These are phyloP conservation scores for Diversispora epigaea DNA, from an alignment of 192 early-diverging fungal species.

Conservation along the genomic window DNA sequence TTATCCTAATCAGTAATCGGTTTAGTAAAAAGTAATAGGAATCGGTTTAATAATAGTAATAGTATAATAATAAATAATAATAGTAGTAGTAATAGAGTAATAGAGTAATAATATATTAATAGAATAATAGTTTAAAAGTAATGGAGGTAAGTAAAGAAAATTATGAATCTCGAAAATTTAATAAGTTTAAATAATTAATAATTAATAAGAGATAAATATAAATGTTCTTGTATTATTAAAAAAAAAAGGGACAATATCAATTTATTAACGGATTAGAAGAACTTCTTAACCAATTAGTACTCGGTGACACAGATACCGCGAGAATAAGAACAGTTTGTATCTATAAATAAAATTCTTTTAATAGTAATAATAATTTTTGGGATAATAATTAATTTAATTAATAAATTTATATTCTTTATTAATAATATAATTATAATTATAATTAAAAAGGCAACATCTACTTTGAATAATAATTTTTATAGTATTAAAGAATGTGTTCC, in stretches of 20 bases:
- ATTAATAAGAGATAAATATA: too few species aligned
- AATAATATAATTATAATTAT: background rate
- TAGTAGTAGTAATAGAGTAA: too few species aligned
- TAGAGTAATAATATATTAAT: too few species aligned
- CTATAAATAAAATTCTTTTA: background rate
- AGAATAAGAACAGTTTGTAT: conserved; percentile 7
- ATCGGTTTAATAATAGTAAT: too few species aligned
- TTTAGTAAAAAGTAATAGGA: too few species aligned
- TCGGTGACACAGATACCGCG: conserved; percentile 16
- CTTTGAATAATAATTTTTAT: conserved; percentile 76
- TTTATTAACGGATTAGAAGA: conserved; percentile 4
- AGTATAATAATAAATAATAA: too few species aligned
- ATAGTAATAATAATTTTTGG: background rate
- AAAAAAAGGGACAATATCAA: background rate
- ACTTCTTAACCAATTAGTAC: conserved; percentile 15
- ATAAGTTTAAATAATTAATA: too few species aligned
- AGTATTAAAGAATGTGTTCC: conserved; percentile 71
- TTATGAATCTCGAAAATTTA: too few species aligned
- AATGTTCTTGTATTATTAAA: too few species aligned
- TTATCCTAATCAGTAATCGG: too few species aligned
- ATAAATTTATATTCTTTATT: background rate
- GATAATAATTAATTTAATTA: background rate
- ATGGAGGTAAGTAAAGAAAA: too few species aligned
- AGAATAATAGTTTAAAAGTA: too few species aligned
- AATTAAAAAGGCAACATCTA: conserved; percentile 60